Percentiles rank a stretch among this genome's conserved stretches.
These are phyloP conservation scores for Albugo candida DNA, from an alignment of 352 stramenopile genomes.

Conservation along the genomic window DNA sequence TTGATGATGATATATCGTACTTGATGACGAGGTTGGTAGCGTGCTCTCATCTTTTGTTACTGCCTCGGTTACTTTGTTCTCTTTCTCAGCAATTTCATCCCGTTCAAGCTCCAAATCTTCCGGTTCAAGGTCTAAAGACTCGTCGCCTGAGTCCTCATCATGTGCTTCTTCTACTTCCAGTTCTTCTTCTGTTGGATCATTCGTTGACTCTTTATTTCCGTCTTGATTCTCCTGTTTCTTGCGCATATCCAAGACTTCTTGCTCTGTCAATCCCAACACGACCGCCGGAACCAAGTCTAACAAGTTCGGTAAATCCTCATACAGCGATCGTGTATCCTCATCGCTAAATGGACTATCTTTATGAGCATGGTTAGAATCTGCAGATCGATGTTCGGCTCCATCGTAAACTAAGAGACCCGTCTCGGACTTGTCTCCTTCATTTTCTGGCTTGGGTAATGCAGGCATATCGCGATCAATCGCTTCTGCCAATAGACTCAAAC, in stretches of 20 bases:
- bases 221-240: conserved; percentile 42
- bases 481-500: conserved; percentile 60
- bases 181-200: conserved; percentile 9
- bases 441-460: conserved; percentile 34
- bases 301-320: conserved; percentile 92
- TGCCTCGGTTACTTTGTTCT: conserved; percentile 5
- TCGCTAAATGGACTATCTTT: conserved; percentile 86
- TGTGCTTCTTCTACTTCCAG: conserved; percentile 21
- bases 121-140: conserved; percentile 13
- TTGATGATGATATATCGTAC: conserved; percentile 79
- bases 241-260: conserved; percentile 66
- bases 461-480: conserved; percentile 61
- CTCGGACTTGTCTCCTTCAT: conserved; percentile 16
- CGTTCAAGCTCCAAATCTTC: conserved; percentile 24
- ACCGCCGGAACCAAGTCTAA: conserved; percentile 87
- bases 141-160: conserved; percentile 19
- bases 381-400: conserved; percentile 33
- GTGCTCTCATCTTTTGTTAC: background rate
- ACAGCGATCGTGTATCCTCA: conserved; percentile 91
- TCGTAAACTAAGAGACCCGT: conserved; percentile 47
- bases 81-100: conserved; percentile 4
- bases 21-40: background rate
- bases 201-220: conserved; percentile 5
- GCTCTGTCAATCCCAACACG: conserved; percentile 82
- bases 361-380: conserved; percentile 29